Evolutionary conservation across 2,329 filamentous ascomycete genomes (phyloP), one percentile per base, ranked within the genome.

Genomic region (Xylariaceae sp.): DNA sequence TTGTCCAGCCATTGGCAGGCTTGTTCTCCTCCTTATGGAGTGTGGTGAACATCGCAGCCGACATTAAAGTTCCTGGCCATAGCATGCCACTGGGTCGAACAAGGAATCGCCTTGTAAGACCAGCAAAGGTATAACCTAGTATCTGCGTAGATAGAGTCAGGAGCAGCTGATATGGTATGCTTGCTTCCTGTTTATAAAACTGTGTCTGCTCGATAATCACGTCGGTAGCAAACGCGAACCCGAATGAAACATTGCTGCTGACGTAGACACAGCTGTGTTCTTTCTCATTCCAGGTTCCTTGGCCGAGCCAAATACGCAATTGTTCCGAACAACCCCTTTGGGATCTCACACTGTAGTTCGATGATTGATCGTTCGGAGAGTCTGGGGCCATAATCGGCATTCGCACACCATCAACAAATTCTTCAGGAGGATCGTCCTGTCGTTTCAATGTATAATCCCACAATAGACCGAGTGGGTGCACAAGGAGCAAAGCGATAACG

Each of bases 201-300:
- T 87, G 81, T 19, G 87, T 88, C 67, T 94, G 89, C 62, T 94
- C 88, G 39, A 94, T 87, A 52, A 95, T 93, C 44, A 93, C 85
- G 67, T 93, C 87, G 19, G 88, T 93, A 7, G 87, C 87, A 64
- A 93, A 93, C 19, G 88, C 87, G 64, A 93, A 93, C 2, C 87
- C 88, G 60, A 93, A 93, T 16, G 87, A 89, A 32, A 93, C 87
- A 59, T 93, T 93, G 66, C 87, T 91, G 70, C 85, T 89, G 53
- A 93, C 88, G 54, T 93, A 93, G 38, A 93, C 87, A 59, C 87
- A 93, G 32, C 84, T 87, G 62, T 93, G 88, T 61, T 93, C 87
- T 61, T 93, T 93, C 59, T 89, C 83, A 58, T 93, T 93, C 88
- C 88, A 93, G 28, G 69, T 74, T 3, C 87, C 87, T 63, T 91